phyloP scores from a whole-genome alignment of 2,329 filamentous ascomycete genomes.

The Teratosphaeria viscida region DNA sequence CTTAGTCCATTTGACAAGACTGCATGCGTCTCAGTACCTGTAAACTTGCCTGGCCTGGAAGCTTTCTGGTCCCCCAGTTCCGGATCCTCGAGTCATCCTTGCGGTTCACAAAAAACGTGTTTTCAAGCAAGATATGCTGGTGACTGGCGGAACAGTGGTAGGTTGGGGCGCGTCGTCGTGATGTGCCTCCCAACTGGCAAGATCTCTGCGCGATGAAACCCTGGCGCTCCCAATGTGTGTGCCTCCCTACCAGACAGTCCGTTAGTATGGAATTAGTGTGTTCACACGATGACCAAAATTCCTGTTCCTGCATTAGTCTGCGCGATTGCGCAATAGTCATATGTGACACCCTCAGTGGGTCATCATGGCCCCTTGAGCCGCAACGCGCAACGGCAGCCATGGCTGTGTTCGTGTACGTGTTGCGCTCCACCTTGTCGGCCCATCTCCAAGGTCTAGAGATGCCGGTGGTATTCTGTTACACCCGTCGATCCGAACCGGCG shows the following conservation, averaged over 20 bases:
- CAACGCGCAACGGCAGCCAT: conserved; percentile 7
- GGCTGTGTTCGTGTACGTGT: conserved; percentile 8
- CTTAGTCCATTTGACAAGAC: not conserved
- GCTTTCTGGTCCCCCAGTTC: not conserved
- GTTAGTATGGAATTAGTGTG: not conserved
- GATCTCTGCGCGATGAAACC: not conserved
- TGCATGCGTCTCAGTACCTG: not conserved
- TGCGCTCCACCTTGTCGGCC: conserved; percentile 5
- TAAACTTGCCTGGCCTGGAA: not conserved
- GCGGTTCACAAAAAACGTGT: too few species aligned
- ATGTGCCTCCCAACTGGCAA: not conserved
- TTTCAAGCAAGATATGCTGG: not conserved
- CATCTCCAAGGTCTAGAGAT: conserved; percentile 9
- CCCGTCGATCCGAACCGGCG: conserved; percentile 11
- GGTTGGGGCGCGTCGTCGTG: not conserved
- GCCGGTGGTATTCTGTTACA: conserved; percentile 15
- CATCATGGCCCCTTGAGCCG: conserved; percentile 6
- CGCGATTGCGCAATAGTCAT: conserved; percentile 17
- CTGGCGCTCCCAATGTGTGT: not conserved
- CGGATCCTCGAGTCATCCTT: not conserved
- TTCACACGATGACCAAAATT: not conserved
- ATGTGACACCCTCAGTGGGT: conserved; percentile 11
- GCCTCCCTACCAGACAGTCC: not conserved
- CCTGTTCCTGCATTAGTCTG: conserved; percentile 22
- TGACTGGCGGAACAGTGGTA: not conserved